phyloP scores from a whole-genome alignment of 768 basidiomycete species.

The Mycena indigotica region DNA sequence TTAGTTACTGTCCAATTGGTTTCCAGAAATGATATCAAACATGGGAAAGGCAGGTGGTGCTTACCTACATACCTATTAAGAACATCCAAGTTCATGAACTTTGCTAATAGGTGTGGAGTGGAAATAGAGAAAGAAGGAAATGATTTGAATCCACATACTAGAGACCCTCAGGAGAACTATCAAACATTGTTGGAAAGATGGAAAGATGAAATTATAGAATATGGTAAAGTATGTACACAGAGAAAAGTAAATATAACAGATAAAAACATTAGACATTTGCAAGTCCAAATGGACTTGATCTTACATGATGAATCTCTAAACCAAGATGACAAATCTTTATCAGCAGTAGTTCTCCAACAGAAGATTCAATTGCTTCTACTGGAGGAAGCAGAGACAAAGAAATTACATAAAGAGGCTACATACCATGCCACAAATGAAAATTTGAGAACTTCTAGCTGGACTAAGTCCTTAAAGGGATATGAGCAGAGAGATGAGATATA shows the following conservation, averaged over 20 bases:
- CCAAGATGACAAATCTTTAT: background rate
- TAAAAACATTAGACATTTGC: background rate
- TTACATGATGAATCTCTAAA: background rate
- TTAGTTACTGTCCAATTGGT: conserved; percentile 3
- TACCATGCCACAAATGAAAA: background rate
- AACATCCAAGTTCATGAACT: conserved; percentile 3
- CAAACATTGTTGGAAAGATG: background rate
- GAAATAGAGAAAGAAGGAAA: background rate
- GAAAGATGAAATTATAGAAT: background rate
- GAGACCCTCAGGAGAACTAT: background rate
- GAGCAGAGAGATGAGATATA: background rate
- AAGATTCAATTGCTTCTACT: background rate
- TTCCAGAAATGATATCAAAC: background rate
- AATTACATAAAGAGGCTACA: background rate
- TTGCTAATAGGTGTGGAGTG: background rate
- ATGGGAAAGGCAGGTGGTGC: conserved; percentile 10
- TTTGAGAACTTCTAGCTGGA: background rate
- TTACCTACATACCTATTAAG: conserved; percentile 9
- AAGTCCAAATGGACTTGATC: background rate
- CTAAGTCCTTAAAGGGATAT: background rate
- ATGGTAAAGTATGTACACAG: background rate
- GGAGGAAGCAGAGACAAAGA: background rate
- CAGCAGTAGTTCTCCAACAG: background rate
- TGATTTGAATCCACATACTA: background rate
- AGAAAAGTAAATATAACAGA: background rate